Evolutionary conservation across 495 filamentous ascomycete species (phyloP).

Genomic region (Glonium stellatum): DNA sequence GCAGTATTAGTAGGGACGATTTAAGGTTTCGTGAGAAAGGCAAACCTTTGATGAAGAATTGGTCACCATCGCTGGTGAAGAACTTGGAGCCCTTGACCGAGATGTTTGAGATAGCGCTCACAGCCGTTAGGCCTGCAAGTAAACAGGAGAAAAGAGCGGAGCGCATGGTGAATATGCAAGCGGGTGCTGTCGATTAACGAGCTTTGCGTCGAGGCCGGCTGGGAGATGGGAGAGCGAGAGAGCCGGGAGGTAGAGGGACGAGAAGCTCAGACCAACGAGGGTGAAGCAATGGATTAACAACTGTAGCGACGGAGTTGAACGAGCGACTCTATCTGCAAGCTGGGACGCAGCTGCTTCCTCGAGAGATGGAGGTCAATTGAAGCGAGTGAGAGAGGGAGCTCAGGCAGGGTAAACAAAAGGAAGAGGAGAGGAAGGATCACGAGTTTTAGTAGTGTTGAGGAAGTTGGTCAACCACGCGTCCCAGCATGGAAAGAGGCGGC

Average conservation of each 20-base stretch:
- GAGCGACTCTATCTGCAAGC: neutral
- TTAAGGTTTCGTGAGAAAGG: neutral
- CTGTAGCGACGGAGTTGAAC: neutral
- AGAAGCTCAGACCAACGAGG: neutral
- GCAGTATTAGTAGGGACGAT: conserved; percentile 2
- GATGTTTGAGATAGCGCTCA: conserved; percentile 49
- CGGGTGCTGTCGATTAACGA: neutral
- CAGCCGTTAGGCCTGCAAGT: neutral
- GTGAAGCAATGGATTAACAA: neutral
- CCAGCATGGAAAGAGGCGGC: neutral
- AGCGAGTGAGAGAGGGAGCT: neutral
- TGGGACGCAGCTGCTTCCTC: neutral
- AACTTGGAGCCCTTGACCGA: conserved; percentile 73
- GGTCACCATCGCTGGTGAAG: conserved; percentile 67
- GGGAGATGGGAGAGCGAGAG: neutral
- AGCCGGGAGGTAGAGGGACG: neutral
- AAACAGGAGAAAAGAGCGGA: neutral
- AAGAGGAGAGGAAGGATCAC: neutral
- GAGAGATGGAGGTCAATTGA: neutral
- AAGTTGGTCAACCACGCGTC: conserved; percentile 2
- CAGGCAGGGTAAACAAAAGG: neutral
- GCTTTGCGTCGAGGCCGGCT: neutral
- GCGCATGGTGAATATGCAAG: neutral
- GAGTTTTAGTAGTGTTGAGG: neutral
- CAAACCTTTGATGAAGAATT: conserved; percentile 77